phyloP scores from a whole-genome alignment of 805 yeast genomes.

The Candida berthetii region DNA sequence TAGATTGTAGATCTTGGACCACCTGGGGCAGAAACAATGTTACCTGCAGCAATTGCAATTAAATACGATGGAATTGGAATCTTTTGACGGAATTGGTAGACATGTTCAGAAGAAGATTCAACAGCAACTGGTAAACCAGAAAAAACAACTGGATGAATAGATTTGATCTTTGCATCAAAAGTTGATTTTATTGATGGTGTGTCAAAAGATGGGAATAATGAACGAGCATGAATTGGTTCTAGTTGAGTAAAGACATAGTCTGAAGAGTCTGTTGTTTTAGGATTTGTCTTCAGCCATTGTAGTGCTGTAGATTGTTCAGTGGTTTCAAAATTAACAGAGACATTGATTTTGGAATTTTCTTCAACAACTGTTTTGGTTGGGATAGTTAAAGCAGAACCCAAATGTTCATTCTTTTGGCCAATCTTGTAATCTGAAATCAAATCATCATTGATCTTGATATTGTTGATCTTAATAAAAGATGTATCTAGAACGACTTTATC shows the following conservation, averaged over 20 bases:
- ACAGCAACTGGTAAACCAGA: conserved; percentile 47
- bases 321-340: conserved; percentile 55
- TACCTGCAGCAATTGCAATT: conserved; percentile 83
- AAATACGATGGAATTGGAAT: conserved; percentile 85
- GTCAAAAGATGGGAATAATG: conserved; percentile 85
- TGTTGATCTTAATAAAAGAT: conserved; percentile 46
- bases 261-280: conserved; percentile 60
- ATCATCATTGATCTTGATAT: conserved; percentile 36
- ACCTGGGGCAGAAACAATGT: conserved; percentile 54
- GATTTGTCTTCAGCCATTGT: conserved; percentile 69
- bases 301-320: conserved; percentile 76
- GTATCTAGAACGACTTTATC: conserved; percentile 57
- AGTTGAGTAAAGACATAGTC: conserved; percentile 72
- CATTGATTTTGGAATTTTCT: conserved; percentile 8
- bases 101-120: conserved; percentile 3
- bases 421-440: conserved; percentile 23
- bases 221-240: conserved; percentile 87
- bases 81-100: conserved; percentile 57
- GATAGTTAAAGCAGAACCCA: conserved; percentile 52
- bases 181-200: conserved; percentile 80
- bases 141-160: conserved; percentile 66
- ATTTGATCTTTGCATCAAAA: conserved; percentile 49
- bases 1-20: conserved; percentile 87
- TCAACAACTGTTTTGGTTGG: conserved; percentile 10
- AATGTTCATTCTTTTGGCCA: conserved; percentile 39